Base-by-base conservation (phyloP, 306 rosid genomes). In the Hylodesmum podocarpum region DNA sequence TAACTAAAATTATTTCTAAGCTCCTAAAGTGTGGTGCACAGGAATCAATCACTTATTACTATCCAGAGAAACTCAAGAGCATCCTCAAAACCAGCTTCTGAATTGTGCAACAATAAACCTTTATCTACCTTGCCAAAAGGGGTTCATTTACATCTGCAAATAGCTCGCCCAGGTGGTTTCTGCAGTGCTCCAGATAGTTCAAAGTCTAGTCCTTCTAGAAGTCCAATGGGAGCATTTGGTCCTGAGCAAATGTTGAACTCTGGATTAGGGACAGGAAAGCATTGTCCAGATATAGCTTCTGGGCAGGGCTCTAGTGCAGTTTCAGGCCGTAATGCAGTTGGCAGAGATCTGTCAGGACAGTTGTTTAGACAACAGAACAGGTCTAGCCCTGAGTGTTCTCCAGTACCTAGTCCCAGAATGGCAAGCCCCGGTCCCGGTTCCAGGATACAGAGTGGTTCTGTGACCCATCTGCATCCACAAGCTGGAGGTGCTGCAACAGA, bases 381-480 rank as follows among this genome's bases (percentile, higher is more conserved):
- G 82, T 85, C 91, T 76, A 88, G 94, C 83, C 84, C 92, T 1
- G 96, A 93, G 77, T 90, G 89, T 82, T 93, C 98, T 75, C 96
- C 96, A 63, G 84, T 84, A 15, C 91, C 86, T n/a, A 93, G 98
- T 80, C 95, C 98, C 50, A 82, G 87, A 79, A 74, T 89, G 88
- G 79, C 88, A 72, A 93, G 98, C 82, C 91, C 93, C 29, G 89
- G 96, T 43, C 96, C 97, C 40, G 83, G 94, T 73, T 94, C 97
- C 44, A 94, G 97, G 88, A 90, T 88, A 75, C 97, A 91, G 34
- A 91, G 98, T 71, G 94, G 91, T 83, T 83, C 90, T 71, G 98
- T 88, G 70, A 90, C 94, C 44, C 98, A 97, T 43, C 85, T 77
- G 76, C 93, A 94, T 80, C 94, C 94, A n/a, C 85, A 90, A 81